Base-by-base conservation (phyloP, 768 basidiomycete species). In the Mycena epipterygia region DNA sequence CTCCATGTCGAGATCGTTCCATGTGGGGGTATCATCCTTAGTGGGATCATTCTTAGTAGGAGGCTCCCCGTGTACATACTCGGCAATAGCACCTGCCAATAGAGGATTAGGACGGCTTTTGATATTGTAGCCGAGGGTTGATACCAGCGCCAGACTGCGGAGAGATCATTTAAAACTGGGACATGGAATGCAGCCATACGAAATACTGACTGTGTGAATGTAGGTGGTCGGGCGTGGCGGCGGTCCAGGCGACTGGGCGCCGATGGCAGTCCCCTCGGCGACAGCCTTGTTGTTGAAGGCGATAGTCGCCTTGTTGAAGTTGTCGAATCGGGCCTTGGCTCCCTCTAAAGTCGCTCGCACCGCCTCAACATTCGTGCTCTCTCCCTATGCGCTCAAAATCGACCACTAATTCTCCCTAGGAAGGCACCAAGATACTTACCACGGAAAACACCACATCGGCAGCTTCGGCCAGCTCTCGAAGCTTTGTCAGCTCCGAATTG, bases 381-480 rank as follows among this genome's bases (percentile, higher is more conserved):
- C 68, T 19, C 59, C 72, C 68, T 66, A 59, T n/a, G 9, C 23
- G 32, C 14, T n/a, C n/a, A 61, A 16, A 13, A 17, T 12, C 32
- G 2, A 46, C 16, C 44, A 3, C 11, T 17, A 42, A 29, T 17
- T 12, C 30, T 29, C 25, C 13, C 49, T 11, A 41, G 3, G 61
- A 51, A 27, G 19, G 37, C 14, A 60, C 73, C 11, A 23, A 27
- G 17, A 8, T n/a, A 64, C 62, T 30, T 46, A 82, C 84, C n/a
- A 68, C 71, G 21, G 79, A 61, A 23, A 84, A 73, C 6, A 85
- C 64, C 33, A 84, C 61, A 27, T 83, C 80, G 5, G 82, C 79
- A 44, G 67, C 67, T 3, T 75, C 74, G 0, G 79, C 79, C 2
- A 77, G 73, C 14, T 73, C 58, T 62, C 76, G 74, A n/a, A 85